Conservation (phyloP, 1,284 basidiomycete genomes). For the Sporisorium iseilematis-ciliati region DNA sequence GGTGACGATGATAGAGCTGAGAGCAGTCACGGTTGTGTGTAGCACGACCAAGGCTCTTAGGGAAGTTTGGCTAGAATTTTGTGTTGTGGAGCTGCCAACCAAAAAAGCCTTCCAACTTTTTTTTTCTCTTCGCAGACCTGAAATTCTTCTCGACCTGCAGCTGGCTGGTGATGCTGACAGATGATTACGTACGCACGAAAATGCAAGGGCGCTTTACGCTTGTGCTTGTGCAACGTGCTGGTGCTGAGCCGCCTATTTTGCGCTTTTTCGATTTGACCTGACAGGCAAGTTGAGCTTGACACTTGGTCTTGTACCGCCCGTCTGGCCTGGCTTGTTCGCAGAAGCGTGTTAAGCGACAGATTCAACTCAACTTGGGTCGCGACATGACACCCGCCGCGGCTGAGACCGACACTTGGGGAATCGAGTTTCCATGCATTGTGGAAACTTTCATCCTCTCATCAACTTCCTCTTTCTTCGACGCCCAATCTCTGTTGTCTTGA, state of each 20-base stretch:
- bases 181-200: constrained; percentile 19
- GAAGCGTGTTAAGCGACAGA: not conserved
- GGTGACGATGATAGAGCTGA: constrained; percentile 6
- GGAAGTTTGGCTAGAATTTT: not conserved
- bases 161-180: constrained; percentile 9
- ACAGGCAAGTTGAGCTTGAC: not conserved
- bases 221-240: constrained; percentile 14
- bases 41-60: not conserved
- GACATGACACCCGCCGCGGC: constrained; percentile 24
- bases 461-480: not conserved
- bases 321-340: constrained; percentile 13
- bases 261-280: constrained; percentile 10
- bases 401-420: constrained; percentile 42
- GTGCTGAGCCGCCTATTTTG: constrained; percentile 9
- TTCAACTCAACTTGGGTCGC: constrained; percentile 14
- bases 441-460: not conserved
- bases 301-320: too few species aligned
- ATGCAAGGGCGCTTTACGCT: not conserved
- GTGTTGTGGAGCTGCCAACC: constrained; percentile 32
- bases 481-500: too few species aligned
- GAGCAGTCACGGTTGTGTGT: too few species aligned
- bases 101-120: constrained; percentile 24
- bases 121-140: constrained; percentile 15
- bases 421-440: constrained; percentile 12
- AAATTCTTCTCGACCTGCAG: constrained; percentile 34